Evolutionary conservation across 2,329 filamentous ascomycete species (phyloP).

Genomic region (Delphinella strobiligena): DNA sequence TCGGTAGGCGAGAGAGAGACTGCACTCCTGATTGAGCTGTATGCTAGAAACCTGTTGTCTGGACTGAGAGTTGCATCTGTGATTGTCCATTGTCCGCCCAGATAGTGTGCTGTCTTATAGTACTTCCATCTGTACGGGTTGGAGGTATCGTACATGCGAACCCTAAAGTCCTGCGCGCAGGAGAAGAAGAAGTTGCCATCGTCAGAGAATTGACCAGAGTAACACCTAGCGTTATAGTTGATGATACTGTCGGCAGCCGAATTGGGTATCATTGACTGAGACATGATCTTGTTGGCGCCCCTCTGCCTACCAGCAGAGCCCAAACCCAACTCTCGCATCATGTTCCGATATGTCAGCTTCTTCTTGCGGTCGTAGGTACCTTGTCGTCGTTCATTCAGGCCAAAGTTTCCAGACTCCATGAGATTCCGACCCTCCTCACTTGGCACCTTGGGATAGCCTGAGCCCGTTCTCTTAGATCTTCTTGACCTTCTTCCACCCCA

Average conservation of each 20-base stretch:
- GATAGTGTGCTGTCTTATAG: slow-evolving; percentile 90
- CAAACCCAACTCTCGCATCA: slow-evolving; percentile 73
- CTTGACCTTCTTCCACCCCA: slow-evolving; percentile 34
- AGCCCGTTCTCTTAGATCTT: slow-evolving; percentile 28
- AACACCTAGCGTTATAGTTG: slow-evolving; percentile 74
- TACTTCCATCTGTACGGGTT: slow-evolving; percentile 93
- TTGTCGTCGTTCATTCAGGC: slow-evolving; percentile 43
- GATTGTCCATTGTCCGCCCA: slow-evolving; percentile 86
- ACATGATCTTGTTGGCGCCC: slow-evolving; percentile 52
- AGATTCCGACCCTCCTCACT: slow-evolving; percentile 63
- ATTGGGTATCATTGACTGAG: slow-evolving; percentile 62
- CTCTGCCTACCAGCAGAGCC: slow-evolving; percentile 45
- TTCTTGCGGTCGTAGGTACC: slow-evolving; percentile 39
- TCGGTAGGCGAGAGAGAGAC: slow-evolving; percentile 84
- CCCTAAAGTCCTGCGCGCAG: slow-evolving; percentile 82
- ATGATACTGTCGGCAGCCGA: slow-evolving; percentile 75
- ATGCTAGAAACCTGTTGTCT: slow-evolving; percentile 84
- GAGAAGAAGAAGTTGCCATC: slow-evolving; percentile 97
- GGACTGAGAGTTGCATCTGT: slow-evolving; percentile 86
- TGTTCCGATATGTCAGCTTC: slow-evolving; percentile 53
- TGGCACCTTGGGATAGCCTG: slow-evolving; percentile 70
- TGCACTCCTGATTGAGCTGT: slow-evolving; percentile 73
- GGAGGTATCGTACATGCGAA: slow-evolving; percentile 94
- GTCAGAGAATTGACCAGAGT: slow-evolving; percentile 91
- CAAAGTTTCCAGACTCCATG: slow-evolving; percentile 76